Base-by-base conservation (phyloP, 306 rosid species). In the Quercus suber region DNA sequence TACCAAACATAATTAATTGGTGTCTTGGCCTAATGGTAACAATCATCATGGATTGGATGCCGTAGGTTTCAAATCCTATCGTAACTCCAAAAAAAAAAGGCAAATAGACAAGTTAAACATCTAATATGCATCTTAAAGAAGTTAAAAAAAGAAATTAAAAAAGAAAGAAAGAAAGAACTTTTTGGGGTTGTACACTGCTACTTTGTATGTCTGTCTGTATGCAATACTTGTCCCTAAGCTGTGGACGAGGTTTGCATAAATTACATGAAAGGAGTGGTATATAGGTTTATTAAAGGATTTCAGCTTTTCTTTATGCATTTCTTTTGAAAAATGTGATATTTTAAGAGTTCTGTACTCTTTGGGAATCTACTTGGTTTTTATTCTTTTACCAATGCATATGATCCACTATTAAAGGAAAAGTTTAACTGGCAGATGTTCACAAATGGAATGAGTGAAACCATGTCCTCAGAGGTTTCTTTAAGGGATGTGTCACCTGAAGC, bases 401-500 rank as follows among this genome's bases (percentile, higher is more conserved):
- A 65, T 35, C 71, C 25, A 58, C 75, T 76, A n/a, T 21, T 78
- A 60, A 69, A 80, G 76, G 30, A 41, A 55, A 55, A 68, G 63
- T 84, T 78, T 57, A 58, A 69, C 67, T 80, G 71, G 82, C 89
- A 92, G 99, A 94, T 94, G 99, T 92, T 94, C 89, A 94, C 99
- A 64, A 94, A 94, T 83, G 99, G 99, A 88, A 94, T 94, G 99
- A 89, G 90, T 85, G 99, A 94, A 86, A 94, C 95, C 78, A 81
- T 79, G 78, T 89, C 99, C 63, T 85, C 97, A 0, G 89, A 91
- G 83, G 81, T 92, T 76, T 75, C 85, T 75, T 69, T 94, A 68
- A 86, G 87, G 83, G 99, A 94, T 80, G 93, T 92, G 73, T 86
- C 90, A 12, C 91, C 95, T 8, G 95, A 94, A 88, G 97, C 90